Percentiles rank a stretch among this genome's conserved stretches.
phyloP scores from a whole-genome alignment of 176 grass and related monocot genomes.

The Rhynchospora breviuscula region DNA sequence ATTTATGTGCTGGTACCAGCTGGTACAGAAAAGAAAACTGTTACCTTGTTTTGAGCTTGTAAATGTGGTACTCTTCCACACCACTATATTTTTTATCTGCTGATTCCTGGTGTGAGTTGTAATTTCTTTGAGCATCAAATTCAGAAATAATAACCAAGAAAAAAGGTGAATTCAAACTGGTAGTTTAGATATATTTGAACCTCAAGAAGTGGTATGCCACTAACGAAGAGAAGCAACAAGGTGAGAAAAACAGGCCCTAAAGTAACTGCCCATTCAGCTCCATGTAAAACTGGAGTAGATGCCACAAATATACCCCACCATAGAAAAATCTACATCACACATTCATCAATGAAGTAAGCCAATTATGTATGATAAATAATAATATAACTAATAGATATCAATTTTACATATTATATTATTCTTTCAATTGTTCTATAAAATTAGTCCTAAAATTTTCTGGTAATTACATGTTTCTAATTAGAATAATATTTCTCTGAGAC shows the following conservation, averaged over 20 bases:
- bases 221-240: conserved; percentile 73
- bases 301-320: conserved; percentile 99
- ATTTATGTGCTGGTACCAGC: not conserved
- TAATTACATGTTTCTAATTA: not conserved
- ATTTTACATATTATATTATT: not conserved
- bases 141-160: conserved; percentile 11
- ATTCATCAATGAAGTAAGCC: not conserved
- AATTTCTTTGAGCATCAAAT: not conserved
- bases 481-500: not conserved
- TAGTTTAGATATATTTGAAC: conserved; percentile 19
- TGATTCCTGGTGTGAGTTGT: conserved; percentile 42
- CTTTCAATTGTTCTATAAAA: not conserved
- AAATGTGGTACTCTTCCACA: conserved; percentile 55
- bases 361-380: not conserved
- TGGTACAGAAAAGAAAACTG: not conserved
- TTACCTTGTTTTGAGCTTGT: conserved; percentile 92
- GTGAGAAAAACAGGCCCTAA: conserved; percentile 76
- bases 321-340: conserved; percentile 59
- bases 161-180: not conserved
- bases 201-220: conserved; percentile 95
- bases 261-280: conserved; percentile 82
- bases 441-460: not conserved
- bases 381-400: not conserved
- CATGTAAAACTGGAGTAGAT: conserved; percentile 63
- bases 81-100: conserved; percentile 60